Conservation (phyloP, 345 rosid genomes). For the Odontarrhena argentea region DNA sequence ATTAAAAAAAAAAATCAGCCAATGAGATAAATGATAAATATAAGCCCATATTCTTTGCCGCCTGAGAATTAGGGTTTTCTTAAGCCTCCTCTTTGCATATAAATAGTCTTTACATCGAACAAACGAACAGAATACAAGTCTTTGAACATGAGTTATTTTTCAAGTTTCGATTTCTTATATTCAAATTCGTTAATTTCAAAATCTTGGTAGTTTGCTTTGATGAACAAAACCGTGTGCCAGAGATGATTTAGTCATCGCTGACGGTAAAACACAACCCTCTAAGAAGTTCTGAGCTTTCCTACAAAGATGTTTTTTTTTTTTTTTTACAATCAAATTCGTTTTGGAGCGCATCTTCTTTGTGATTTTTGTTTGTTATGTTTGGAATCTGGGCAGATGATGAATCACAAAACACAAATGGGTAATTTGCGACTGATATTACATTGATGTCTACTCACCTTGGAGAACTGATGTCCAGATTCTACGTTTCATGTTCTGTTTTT, state of each 20-base stretch:
- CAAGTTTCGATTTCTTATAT: neutral
- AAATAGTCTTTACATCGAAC: neutral
- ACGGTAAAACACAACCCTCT: slow-evolving; percentile 34
- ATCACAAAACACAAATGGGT: slow-evolving; percentile 29
- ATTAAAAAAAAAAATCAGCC: too few species aligned
- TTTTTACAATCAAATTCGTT: neutral
- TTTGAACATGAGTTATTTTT: neutral
- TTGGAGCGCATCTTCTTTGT: neutral
- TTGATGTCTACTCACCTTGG: slow-evolving; percentile 48
- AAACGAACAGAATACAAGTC: too few species aligned
- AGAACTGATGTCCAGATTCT: slow-evolving; percentile 41
- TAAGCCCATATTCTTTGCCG: too few species aligned
- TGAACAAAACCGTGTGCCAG: slow-evolving; percentile 20
- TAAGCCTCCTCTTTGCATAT: neutral
- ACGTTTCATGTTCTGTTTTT: too few species aligned
- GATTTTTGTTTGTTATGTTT: neutral
- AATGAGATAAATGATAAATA: too few species aligned
- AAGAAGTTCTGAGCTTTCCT: slow-evolving; percentile 35
- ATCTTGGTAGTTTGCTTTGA: slow-evolving; percentile 10
- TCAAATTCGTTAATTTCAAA: neutral
- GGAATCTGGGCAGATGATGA: slow-evolving; percentile 33
- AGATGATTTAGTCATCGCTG: slow-evolving; percentile 27
- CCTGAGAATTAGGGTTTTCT: slow-evolving; percentile 18
- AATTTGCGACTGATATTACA: slow-evolving; percentile 33
- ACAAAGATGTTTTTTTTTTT: neutral